A percentile compares a stretch with the other conserved stretches of the same genome.
These are phyloP conservation scores for Digitaria exilis DNA, from an alignment of 202 grass and related monocot species.

Conservation along the genomic window DNA sequence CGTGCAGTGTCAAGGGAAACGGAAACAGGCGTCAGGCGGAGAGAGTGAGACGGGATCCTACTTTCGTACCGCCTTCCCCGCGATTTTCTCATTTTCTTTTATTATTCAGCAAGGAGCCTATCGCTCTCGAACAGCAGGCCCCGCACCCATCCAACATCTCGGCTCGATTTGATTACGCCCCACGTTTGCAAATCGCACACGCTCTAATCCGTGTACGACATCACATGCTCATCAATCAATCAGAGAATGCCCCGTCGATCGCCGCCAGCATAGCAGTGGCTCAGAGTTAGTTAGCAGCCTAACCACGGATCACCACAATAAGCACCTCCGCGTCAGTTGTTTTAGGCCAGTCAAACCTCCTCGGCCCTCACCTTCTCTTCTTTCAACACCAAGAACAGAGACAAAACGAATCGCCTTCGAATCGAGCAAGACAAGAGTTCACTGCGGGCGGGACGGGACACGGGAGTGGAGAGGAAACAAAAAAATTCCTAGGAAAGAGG, in stretches of 20 bases:
- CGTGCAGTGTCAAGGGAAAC: background rate
- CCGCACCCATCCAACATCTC: background rate
- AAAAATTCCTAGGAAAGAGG: background rate
- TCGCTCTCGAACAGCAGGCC: background rate
- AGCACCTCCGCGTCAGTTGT: background rate
- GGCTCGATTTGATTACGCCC: background rate
- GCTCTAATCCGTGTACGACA: conserved; percentile 8
- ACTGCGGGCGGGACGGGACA: too few relatives aligned
- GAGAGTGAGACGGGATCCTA: background rate
- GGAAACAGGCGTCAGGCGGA: background rate
- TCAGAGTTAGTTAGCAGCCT: background rate
- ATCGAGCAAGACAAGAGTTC: background rate
- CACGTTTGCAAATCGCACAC: background rate
- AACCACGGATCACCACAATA: background rate
- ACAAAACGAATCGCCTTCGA: background rate
- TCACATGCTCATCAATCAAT: too few relatives aligned
- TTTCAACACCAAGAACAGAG: background rate
- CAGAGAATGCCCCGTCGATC: background rate
- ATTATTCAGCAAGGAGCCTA: background rate
- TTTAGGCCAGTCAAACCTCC: conserved; percentile 2
- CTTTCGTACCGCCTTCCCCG: background rate
- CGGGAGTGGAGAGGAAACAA: background rate
- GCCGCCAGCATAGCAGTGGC: background rate
- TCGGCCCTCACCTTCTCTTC: too few relatives aligned
- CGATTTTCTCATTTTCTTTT: too few relatives aligned